phyloP scores from a whole-genome alignment of 1,284 basidiomycete species.

The Heimioporus punctisporus region DNA sequence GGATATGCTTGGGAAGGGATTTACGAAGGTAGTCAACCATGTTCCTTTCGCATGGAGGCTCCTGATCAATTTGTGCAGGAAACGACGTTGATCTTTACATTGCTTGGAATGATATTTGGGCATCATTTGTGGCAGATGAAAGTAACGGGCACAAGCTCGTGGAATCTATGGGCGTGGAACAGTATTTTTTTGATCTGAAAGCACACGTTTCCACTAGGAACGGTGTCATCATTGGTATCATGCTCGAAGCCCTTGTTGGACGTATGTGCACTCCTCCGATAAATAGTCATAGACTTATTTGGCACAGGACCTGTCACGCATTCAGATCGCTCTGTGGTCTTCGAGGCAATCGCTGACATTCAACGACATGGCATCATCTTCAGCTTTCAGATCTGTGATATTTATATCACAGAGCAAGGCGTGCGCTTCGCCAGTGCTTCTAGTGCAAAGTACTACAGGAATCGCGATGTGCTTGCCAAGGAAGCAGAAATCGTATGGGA shows the following conservation, averaged over 20 bases:
- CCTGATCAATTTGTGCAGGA: constrained; percentile 13
- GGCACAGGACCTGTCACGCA: constrained; percentile 24
- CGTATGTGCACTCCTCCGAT: constrained; percentile 26
- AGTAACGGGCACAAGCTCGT: constrained; percentile 37
- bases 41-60: background rate
- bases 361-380: constrained; percentile 35
- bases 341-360: constrained; percentile 42
- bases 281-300: constrained; percentile 10
- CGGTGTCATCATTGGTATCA: constrained; percentile 43
- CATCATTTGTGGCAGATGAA: constrained; percentile 32
- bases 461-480: constrained; percentile 28
- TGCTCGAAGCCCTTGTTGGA: constrained; percentile 45
- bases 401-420: constrained; percentile 34
- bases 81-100: constrained; percentile 37
- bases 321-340: constrained; percentile 43
- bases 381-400: constrained; percentile 27
- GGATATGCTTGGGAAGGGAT: constrained; percentile 30
- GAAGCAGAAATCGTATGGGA: constrained; percentile 21
- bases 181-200: constrained; percentile 44
- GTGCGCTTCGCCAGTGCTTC: constrained; percentile 30
- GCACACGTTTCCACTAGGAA: constrained; percentile 47
- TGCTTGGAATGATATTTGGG: constrained; percentile 33
- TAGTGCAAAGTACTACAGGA: constrained; percentile 14
- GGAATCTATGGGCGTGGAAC: constrained; percentile 33
- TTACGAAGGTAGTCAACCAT: constrained; percentile 24